These are phyloP conservation scores for Sordariomycetes sp. DNA, from an alignment of 2,329 filamentous ascomycete genomes.

Conservation along the genomic window DNA sequence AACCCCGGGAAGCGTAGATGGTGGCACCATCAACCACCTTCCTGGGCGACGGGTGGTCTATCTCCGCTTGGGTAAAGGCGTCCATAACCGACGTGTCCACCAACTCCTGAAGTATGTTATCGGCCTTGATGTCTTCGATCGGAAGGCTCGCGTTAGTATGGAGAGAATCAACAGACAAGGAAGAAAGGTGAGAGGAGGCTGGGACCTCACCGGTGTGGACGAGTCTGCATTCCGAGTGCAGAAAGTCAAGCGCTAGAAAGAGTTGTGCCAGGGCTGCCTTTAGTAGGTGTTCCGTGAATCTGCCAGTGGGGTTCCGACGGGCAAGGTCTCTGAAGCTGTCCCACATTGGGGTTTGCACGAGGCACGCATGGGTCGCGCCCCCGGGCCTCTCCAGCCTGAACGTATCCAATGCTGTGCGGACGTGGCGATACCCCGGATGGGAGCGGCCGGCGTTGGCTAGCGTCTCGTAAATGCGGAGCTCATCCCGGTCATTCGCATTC, in stretches of 20 bases:
- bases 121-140: slow-evolving; percentile 26
- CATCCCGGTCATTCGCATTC: slow-evolving; percentile 5
- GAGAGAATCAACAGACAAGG: background rate
- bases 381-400: slow-evolving; percentile 17
- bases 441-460: slow-evolving; percentile 10
- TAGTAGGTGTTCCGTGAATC: slow-evolving; percentile 25
- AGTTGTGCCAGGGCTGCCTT: slow-evolving; percentile 19
- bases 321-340: slow-evolving; percentile 27
- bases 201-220: slow-evolving; percentile 26
- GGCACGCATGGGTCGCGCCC: slow-evolving; percentile 18
- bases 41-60: no score
- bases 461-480: slow-evolving; percentile 11
- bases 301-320: slow-evolving; percentile 20
- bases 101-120: slow-evolving; percentile 23
- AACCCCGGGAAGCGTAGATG: slow-evolving; percentile 11
- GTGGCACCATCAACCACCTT: slow-evolving; percentile 11
- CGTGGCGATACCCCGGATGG: slow-evolving; percentile 17
- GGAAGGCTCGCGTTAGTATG: background rate
- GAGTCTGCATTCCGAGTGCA: slow-evolving; percentile 29
- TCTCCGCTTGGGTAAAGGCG: slow-evolving; percentile 8
- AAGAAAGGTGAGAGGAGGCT: background rate
- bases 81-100: slow-evolving; percentile 7
- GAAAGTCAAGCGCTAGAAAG: slow-evolving; percentile 26
- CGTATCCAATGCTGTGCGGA: slow-evolving; percentile 18
- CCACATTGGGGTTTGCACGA: slow-evolving; percentile 26